Evolutionary conservation across 139 green algal species (phyloP).

Genomic region (Volvox reticuliferus): DNA sequence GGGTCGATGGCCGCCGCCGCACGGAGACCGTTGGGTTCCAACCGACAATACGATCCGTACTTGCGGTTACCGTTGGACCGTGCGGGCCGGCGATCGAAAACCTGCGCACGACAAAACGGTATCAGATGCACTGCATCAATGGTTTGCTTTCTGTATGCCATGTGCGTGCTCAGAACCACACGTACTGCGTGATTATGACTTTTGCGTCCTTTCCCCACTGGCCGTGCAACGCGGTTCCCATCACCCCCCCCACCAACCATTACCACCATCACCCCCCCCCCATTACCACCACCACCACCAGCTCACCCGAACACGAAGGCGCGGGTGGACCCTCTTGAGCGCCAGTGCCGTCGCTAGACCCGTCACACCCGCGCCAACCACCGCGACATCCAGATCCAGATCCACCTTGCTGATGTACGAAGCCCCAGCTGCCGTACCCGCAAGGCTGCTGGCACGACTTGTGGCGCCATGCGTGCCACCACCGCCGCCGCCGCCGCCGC

Average conservation of each 20-base stretch:
- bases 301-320: slow-evolving; percentile 40
- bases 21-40: slow-evolving; percentile 60
- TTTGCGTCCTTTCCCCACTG: too few relatives aligned
- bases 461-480: background rate
- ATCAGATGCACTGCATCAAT: too few relatives aligned
- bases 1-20: slow-evolving; percentile 52
- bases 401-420: slow-evolving; percentile 8
- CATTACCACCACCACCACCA: too few relatives aligned
- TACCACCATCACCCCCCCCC: too few relatives aligned
- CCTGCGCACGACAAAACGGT: background rate
- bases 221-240: too few relatives aligned
- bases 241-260: too few relatives aligned
- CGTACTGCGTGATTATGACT: too few relatives aligned
- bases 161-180: too few relatives aligned
- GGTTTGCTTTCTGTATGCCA: too few relatives aligned
- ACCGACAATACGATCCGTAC: slow-evolving; percentile 43
- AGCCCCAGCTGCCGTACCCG: slow-evolving; percentile 1
- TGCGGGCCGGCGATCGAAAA: slow-evolving; percentile 35
- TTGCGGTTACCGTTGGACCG: background rate
- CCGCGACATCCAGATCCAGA: slow-evolving; percentile 51
- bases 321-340: slow-evolving; percentile 39
- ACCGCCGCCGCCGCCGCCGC: background rate
- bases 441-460: slow-evolving; percentile 36
- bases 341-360: slow-evolving; percentile 53
- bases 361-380: slow-evolving; percentile 48